Evolutionary conservation across 2,329 filamentous ascomycete genomes (phyloP).

Genomic region (Fusarium sp.): DNA sequence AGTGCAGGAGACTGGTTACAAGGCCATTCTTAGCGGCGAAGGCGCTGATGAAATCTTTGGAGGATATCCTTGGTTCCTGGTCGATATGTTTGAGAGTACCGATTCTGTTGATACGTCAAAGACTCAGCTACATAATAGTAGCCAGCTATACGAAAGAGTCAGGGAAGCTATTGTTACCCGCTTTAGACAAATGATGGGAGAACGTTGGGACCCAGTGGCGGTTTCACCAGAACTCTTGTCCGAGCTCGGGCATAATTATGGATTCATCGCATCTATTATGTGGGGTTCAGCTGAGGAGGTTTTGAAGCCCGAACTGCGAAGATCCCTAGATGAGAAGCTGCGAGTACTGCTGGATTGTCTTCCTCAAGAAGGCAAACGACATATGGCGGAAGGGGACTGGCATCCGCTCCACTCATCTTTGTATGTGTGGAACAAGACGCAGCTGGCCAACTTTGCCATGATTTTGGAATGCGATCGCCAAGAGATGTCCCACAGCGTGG

Average conservation of each 20-base stretch:
- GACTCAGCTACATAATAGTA: not conserved
- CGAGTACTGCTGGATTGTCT: not conserved
- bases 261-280: not conserved
- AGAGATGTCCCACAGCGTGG: slow-evolving; percentile 1
- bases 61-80: not conserved
- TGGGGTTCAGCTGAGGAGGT: not conserved
- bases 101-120: not conserved
- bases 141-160: not conserved
- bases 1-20: not conserved
- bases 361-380: not conserved
- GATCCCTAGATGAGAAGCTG: not conserved
- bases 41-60: slow-evolving; percentile 1
- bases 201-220: not conserved
- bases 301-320: not conserved
- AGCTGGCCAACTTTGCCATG: not conserved
- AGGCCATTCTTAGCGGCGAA: not conserved
- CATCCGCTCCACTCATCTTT: not conserved
- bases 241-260: not conserved
- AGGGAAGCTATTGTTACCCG: not conserved
- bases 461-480: not conserved
- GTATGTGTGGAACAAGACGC: not conserved
- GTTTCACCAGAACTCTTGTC: not conserved
- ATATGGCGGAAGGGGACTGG: not conserved
- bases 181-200: not conserved
- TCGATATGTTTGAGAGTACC: not conserved